phyloP scores from a whole-genome alignment of 768 basidiomycete genomes.

The Polyporus arcularius region DNA sequence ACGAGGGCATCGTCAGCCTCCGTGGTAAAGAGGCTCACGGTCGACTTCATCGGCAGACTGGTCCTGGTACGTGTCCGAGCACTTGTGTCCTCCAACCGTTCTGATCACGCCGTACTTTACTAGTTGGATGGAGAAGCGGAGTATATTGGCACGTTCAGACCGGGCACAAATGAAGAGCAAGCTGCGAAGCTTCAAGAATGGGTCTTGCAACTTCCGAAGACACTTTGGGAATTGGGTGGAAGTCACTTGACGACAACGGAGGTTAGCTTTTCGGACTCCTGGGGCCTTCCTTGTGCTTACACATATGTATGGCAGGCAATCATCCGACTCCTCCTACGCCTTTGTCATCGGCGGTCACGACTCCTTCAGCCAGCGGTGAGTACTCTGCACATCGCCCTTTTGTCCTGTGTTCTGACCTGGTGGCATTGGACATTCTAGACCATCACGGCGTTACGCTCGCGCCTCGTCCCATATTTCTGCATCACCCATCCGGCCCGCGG shows the following conservation, averaged over 20 bases:
- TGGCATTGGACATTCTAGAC: slow-evolving; percentile 36
- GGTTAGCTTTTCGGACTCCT: slow-evolving; percentile 40
- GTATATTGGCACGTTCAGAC: slow-evolving; percentile 51
- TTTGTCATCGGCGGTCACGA: slow-evolving; percentile 53
- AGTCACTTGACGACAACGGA: slow-evolving; percentile 59
- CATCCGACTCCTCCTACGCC: slow-evolving; percentile 61
- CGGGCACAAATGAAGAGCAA: slow-evolving; percentile 31
- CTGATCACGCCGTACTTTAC: background rate
- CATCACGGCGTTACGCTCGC: slow-evolving; percentile 51
- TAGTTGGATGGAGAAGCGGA: slow-evolving; percentile 63
- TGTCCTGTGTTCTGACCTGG: background rate
- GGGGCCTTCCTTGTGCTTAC: background rate
- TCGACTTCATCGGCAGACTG: slow-evolving; percentile 76
- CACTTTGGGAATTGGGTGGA: slow-evolving; percentile 81
- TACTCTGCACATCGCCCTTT: background rate
- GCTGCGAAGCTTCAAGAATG: slow-evolving; percentile 54
- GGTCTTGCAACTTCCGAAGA: slow-evolving; percentile 75
- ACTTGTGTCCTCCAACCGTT: too few species aligned
- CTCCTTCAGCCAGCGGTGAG: slow-evolving; percentile 10
- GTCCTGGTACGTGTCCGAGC: slow-evolving; percentile 53
- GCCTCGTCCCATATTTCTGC: slow-evolving; percentile 79
- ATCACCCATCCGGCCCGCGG: slow-evolving; percentile 78
- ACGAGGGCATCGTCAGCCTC: slow-evolving; percentile 58
- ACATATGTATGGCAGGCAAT: slow-evolving; percentile 41
- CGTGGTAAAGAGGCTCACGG: slow-evolving; percentile 61